Evolutionary conservation across 139 green algal genomes (phyloP).

Genomic region (Trebouxia sp.): DNA sequence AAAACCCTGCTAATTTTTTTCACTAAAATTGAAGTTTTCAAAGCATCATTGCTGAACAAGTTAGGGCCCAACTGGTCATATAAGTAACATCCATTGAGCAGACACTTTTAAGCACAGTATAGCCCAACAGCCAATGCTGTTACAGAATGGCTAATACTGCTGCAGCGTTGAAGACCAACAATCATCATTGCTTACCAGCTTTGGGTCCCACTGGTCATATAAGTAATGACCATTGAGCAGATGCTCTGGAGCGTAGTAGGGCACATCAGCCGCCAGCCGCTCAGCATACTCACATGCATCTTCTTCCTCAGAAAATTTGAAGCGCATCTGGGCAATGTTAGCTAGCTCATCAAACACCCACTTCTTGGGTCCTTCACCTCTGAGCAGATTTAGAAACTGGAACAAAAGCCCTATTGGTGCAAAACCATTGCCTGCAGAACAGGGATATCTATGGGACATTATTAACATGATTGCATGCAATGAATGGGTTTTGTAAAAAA

Average conservation of each 20-base stretch:
- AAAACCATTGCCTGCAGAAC: constrained; percentile 64
- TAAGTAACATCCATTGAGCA: too few species aligned
- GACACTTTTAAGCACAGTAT: background rate
- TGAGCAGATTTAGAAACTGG: constrained; percentile 84
- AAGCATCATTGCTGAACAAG: too few species aligned
- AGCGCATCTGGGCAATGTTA: constrained; percentile 73
- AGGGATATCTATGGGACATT: background rate
- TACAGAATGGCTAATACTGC: background rate
- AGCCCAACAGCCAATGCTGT: background rate
- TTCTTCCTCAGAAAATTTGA: constrained; percentile 82
- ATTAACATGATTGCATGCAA: too few species aligned
- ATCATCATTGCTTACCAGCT: constrained; percentile 45
- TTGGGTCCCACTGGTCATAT: constrained; percentile 69
- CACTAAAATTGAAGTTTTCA: too few species aligned
- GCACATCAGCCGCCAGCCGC: constrained; percentile 59
- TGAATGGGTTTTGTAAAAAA: too few species aligned
- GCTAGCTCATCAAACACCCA: constrained; percentile 92
- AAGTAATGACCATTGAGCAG: constrained; percentile 64
- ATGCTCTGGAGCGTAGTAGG: constrained; percentile 57
- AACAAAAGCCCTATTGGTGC: constrained; percentile 74
- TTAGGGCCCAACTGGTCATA: too few species aligned
- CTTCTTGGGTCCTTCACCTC: constrained; percentile 53
- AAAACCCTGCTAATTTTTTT: too few species aligned
- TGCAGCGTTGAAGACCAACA: background rate
- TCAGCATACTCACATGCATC: constrained; percentile 77